These are phyloP conservation scores for Tetrastigma voinierianum DNA, from an alignment of 164 flowering plant genomes.

Conservation along the genomic window DNA sequence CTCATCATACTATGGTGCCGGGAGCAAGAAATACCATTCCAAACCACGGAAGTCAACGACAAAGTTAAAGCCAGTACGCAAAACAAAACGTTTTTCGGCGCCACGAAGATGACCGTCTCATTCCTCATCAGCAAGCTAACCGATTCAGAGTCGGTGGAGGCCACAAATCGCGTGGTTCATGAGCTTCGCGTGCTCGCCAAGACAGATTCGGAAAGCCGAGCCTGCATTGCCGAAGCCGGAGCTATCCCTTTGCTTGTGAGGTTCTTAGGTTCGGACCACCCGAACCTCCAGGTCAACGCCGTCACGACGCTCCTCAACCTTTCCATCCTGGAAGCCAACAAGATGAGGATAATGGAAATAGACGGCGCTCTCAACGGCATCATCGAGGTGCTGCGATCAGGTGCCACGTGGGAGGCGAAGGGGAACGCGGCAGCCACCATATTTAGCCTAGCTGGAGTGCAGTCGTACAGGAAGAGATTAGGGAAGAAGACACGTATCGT, in stretches of 20 bases:
- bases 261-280: slow-evolving; percentile 43
- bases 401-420: slow-evolving; percentile 83
- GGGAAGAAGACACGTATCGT: slow-evolving; percentile 64
- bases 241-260: slow-evolving; percentile 54
- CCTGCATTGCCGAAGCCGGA: slow-evolving; percentile 71
- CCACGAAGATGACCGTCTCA: slow-evolving; percentile 70
- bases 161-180: slow-evolving; percentile 46
- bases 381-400: slow-evolving; percentile 55
- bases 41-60: slow-evolving; percentile 25
- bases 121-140: slow-evolving; percentile 54
- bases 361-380: slow-evolving; percentile 64
- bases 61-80: slow-evolving; percentile 18
- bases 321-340: slow-evolving; percentile 70
- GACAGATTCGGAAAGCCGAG: slow-evolving; percentile 64
- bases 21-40: slow-evolving; percentile 60
- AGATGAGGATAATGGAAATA: slow-evolving; percentile 54
- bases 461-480: slow-evolving; percentile 39
- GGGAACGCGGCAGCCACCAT: slow-evolving; percentile 85
- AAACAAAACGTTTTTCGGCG: slow-evolving; percentile 63
- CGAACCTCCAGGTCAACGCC: slow-evolving; percentile 67
- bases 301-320: slow-evolving; percentile 78
- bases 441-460: slow-evolving; percentile 51
- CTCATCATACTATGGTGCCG: slow-evolving; percentile 85
- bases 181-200: slow-evolving; percentile 80
- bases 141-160: slow-evolving; percentile 24